Evolutionary conservation across 78 protist species (phyloP), one percentile per base, ranked within the genome.

Genomic region (Tieghemostelium lacteum): DNA sequence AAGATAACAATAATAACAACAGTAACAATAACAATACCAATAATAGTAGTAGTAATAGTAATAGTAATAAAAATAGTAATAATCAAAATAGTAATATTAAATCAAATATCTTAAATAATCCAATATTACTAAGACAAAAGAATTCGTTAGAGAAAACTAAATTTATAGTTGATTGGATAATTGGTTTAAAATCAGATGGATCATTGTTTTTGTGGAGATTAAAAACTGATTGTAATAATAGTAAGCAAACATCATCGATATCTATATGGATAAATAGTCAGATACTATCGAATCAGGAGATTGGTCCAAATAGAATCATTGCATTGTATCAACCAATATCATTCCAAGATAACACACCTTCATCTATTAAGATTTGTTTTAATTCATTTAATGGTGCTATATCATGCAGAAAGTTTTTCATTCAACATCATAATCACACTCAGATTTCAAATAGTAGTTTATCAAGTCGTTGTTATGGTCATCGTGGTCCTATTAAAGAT

Each of bases 341-440:
- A 22, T 65, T 57, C 5, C 26, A 67, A 17, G 88, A 80, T 60
- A 66, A 80, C 63, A 80, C 88, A 66, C 88, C 88, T 14, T 39
- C 66, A 2, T 54, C 76, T 17, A 67, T 80, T 37, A 80, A 70
- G 12, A 61, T 80, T 40, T 64, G 88, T 80, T 70, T 80, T 5
- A 80, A 80, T 57, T 80, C 88, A 2, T 80, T 80, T 40, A 54
- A 65, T 55, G 88, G 88, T 40, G 88, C 88, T 22, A 80, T 80
- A 26, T 55, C 88, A 29, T 80, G 67, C 52, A 31, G 88, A 49
- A 64, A 61, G 40, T 80, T 80, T 61, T 80, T 50, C 55, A 55
- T 80, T 39, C 88, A 80, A 67, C 61, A 64, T 26, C 88, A 75
- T 42, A 75, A 80, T 55, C 88, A 80, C 33, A 67, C 88, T 31